Evolutionary conservation across 2,329 filamentous ascomycete genomes (phyloP), one percentile per base, ranked within the genome.

Genomic region (Ophiostoma perfectum): DNA sequence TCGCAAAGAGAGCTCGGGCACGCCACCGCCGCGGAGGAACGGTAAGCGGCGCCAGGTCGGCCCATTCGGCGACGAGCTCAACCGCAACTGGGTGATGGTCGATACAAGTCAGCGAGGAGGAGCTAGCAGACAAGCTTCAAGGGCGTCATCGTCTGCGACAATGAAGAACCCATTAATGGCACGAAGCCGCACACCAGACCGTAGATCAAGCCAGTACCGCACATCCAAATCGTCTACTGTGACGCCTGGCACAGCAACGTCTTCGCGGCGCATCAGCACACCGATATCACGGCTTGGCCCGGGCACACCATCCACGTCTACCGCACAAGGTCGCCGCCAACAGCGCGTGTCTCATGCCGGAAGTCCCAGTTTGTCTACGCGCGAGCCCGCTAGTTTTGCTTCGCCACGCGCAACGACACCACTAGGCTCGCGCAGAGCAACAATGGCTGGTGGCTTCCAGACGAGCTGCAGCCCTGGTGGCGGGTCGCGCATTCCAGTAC

Each of bases 81-180:
- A 84, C 42, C 84, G 82, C 68, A 90, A 88, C 77, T 93, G 90
- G 90, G 88, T 93, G 41, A 81, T 93, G 71, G 86, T 93, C 39
- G 80, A 80, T 82, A 62, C 76, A 75, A 18, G 71, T 71, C 49
- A 65, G 16, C 39, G 58, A 49, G 9, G 63, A 8, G 52, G 45
- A 14, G 14, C 45, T n/a, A 39, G 39, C 3, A 27, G 38, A 9
- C 42, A 12, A 7, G 5, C 42, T 6, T n/a, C 36, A 3, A 41
- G 38, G 4, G 7, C 68, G 45, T 60, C 64, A 18, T 39, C 64
- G 5, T 39, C 63, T n/a, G 11, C 66, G 12, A 36, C 64, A 12
- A 5, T 5, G 38, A 12, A 47, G 36, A 27, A 11, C 8, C 47
- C 58, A 42, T 0, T 49, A 11, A 27, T 11, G 8, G 7, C 9